Evolutionary conservation across 2,329 filamentous ascomycete species (phyloP).

Genomic region (Diaporthe destruens): DNA sequence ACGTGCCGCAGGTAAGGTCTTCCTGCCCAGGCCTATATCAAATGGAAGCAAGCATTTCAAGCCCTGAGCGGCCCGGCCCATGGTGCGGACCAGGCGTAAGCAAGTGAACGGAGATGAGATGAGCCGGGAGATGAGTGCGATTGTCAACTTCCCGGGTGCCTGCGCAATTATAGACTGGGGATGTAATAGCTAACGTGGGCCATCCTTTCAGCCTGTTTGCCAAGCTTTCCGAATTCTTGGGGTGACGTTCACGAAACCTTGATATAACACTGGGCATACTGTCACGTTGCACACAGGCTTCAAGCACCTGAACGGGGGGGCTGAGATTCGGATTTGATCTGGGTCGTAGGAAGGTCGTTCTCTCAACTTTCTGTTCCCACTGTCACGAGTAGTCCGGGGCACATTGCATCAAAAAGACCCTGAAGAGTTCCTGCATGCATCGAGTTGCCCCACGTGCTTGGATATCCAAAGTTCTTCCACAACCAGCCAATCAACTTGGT

Average conservation of each 20-base stretch:
- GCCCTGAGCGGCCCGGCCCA: background rate
- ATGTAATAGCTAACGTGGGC: background rate
- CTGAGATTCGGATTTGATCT: background rate
- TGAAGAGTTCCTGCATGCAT: background rate
- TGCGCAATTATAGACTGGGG: background rate
- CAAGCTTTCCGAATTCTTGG: background rate
- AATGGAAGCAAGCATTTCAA: too few species aligned
- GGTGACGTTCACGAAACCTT: constrained; percentile 4
- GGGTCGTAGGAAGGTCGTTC: background rate
- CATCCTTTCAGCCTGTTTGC: background rate
- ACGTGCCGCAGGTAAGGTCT: background rate
- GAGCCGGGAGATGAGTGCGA: background rate
- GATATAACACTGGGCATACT: too few species aligned
- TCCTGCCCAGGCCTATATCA: background rate
- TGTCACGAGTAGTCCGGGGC: background rate
- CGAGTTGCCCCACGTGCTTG: background rate
- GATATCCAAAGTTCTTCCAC: background rate
- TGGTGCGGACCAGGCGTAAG: background rate
- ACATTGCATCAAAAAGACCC: background rate
- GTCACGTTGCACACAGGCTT: background rate
- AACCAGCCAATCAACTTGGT: too few species aligned
- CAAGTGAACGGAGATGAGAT: background rate
- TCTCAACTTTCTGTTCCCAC: background rate
- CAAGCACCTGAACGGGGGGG: background rate
- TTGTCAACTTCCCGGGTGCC: background rate